Conservation (phyloP, 1,284 basidiomycete species). For the Apiotrichum siamense region DNA sequence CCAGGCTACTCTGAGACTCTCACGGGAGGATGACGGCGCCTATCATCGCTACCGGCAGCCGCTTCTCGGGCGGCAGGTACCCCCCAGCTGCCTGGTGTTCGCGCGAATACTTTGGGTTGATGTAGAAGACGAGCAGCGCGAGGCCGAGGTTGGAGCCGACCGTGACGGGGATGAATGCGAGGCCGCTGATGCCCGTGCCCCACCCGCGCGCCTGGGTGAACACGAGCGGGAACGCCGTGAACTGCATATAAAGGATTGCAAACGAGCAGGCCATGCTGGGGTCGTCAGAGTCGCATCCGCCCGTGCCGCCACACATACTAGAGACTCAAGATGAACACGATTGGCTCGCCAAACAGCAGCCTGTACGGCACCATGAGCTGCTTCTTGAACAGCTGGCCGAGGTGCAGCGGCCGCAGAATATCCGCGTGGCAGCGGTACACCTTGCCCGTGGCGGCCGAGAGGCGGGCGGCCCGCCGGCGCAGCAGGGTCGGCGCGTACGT, state of each 20-base stretch:
- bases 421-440: slow-evolving; percentile 42
- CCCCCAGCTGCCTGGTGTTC: background rate
- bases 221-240: slow-evolving; percentile 48
- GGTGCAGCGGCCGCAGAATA: slow-evolving; percentile 31
- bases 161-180: slow-evolving; percentile 61
- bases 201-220: slow-evolving; percentile 27
- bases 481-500: slow-evolving; percentile 47
- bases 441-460: slow-evolving; percentile 35
- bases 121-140: slow-evolving; percentile 51
- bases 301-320: slow-evolving; percentile 40
- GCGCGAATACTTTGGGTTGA: slow-evolving; percentile 22
- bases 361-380: slow-evolving; percentile 47
- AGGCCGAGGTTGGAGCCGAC: slow-evolving; percentile 55
- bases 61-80: background rate
- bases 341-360: slow-evolving; percentile 61
- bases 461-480: slow-evolving; percentile 29
- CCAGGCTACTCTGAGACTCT: too few species aligned
- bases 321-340: slow-evolving; percentile 57
- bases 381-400: slow-evolving; percentile 29
- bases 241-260: slow-evolving; percentile 31
- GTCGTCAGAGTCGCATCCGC: background rate
- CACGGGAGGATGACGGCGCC: background rate
- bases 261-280: slow-evolving; percentile 20
- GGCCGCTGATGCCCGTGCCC: slow-evolving; percentile 52
- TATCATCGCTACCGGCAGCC: background rate